Percentiles rank a stretch among this genome's conserved stretches.
These are phyloP conservation scores for Vachellia pachyceras DNA, from an alignment of 306 rosid genomes.

Conservation along the genomic window DNA sequence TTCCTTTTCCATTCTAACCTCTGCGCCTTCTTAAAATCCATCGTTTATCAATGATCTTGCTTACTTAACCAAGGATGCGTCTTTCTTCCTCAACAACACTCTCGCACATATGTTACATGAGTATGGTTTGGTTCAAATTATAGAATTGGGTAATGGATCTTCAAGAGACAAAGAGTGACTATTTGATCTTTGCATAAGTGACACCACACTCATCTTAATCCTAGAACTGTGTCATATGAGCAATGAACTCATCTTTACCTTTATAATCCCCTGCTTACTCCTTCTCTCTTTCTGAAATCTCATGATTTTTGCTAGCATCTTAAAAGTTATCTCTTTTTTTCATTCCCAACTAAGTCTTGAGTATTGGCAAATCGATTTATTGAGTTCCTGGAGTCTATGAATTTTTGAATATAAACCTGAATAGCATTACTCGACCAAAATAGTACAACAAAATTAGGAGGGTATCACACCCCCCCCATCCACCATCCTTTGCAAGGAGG, in stretches of 20 bases:
- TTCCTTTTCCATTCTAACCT: constrained; percentile 6
- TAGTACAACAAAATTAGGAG: too few species aligned
- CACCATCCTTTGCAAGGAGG: too few species aligned
- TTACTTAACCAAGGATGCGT: not conserved
- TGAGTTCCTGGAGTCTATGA: constrained; percentile 14
- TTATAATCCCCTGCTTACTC: not conserved
- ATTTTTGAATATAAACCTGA: too few species aligned
- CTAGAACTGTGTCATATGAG: not conserved
- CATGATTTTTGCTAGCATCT: not conserved
- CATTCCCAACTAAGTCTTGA: not conserved
- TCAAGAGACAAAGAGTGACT: not conserved
- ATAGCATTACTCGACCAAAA: too few species aligned
- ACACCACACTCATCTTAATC: not conserved
- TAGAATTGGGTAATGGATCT: not conserved
- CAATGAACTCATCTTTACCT: not conserved
- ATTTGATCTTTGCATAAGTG: not conserved
- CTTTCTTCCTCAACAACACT: not conserved
- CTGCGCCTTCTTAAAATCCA: not conserved
- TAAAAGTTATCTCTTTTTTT: not conserved
- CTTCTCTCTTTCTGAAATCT: not conserved
- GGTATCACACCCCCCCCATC: too few species aligned
- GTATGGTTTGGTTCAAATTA: not conserved
- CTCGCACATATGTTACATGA: not conserved
- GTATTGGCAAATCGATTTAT: constrained; percentile 1
- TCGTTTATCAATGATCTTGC: not conserved